A percentile compares a stretch with the other conserved stretches of the same genome.
phyloP scores from a whole-genome alignment of 768 basidiomycete genomes.

The Amyloporia xantha region DNA sequence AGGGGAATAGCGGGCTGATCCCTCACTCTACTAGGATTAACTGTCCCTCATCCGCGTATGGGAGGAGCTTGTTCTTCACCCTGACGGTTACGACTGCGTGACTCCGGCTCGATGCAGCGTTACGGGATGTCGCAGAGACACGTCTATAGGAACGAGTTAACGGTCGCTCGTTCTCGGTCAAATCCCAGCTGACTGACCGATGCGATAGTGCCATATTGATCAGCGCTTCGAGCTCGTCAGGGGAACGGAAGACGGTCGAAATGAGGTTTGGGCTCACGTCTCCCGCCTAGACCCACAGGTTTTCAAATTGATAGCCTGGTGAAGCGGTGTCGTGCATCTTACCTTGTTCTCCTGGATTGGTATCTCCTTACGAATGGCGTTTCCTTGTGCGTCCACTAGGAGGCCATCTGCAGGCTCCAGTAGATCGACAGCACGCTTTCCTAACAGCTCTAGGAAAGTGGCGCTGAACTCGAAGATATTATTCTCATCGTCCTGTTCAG shows the following conservation, averaged over 20 bases:
- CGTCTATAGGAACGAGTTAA: conserved; percentile 25
- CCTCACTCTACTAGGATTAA: conserved; percentile 31
- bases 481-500: conserved; percentile 1
- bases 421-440: conserved; percentile 24
- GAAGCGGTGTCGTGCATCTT: too few species aligned
- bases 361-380: conserved; percentile 23
- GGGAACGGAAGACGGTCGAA: conserved; percentile 19
- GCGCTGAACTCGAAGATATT: conserved; percentile 27
- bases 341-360: conserved; percentile 28
- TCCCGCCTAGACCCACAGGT: conserved; percentile 1
- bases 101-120: conserved; percentile 28
- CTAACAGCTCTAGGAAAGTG: conserved; percentile 29
- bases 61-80: conserved; percentile 28
- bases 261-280: conserved; percentile 26
- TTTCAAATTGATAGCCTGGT: too few species aligned
- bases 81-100: conserved; percentile 29
- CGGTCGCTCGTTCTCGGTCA: neutral
- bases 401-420: conserved; percentile 20
- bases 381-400: conserved; percentile 20
- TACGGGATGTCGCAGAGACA: conserved; percentile 25
- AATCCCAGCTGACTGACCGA: conserved; percentile 5
- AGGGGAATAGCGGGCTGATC: neutral
- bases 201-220: conserved; percentile 22
- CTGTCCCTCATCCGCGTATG: conserved; percentile 29
- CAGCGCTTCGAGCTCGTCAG: conserved; percentile 27